These are phyloP conservation scores for Clonostachys rhizophaga DNA, from an alignment of 2,329 filamentous ascomycete genomes.

Conservation along the genomic window DNA sequence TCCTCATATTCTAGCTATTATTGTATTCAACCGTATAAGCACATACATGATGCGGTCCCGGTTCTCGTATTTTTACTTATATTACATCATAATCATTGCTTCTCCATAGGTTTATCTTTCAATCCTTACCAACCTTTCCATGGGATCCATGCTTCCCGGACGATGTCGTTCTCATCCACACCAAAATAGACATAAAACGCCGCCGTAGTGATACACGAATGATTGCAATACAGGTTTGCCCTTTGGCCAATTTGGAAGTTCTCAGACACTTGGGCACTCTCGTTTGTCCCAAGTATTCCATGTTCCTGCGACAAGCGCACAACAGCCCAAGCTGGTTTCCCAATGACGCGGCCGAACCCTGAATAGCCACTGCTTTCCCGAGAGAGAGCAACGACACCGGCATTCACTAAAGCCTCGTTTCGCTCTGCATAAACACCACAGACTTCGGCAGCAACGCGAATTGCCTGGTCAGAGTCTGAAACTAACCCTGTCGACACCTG, in stretches of 20 bases:
- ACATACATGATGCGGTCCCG: too few species aligned
- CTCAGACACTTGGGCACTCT: conserved; percentile 3
- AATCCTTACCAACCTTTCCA: conserved; percentile 21
- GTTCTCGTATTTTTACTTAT: too few species aligned
- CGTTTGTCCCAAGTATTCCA: conserved; percentile 19
- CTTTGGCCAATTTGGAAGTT: conserved; percentile 24
- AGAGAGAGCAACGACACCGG: conserved; percentile 24
- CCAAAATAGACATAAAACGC: conserved; percentile 27
- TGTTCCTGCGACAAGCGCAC: conserved; percentile 29
- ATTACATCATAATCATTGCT: too few species aligned
- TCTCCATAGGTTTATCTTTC: too few species aligned
- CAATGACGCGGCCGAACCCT: conserved; percentile 21
- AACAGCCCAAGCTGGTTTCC: conserved; percentile 20
- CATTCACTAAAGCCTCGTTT: conserved; percentile 30
- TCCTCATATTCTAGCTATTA: too few species aligned
- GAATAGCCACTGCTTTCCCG: conserved; percentile 21
- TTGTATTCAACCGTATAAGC: too few species aligned
- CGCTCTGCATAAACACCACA: conserved; percentile 28
- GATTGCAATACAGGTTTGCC: conserved; percentile 21
- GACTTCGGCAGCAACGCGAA: conserved; percentile 23
- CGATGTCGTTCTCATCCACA: conserved; percentile 23
- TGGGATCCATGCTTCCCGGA: conserved; percentile 25
- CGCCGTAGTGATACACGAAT: conserved; percentile 29
- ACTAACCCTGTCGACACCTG: conserved; percentile 28
- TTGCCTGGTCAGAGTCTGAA: conserved; percentile 17